These are phyloP conservation scores for Cercospora brassicicola DNA, from an alignment of 2,329 filamentous ascomycete genomes.

Conservation along the genomic window DNA sequence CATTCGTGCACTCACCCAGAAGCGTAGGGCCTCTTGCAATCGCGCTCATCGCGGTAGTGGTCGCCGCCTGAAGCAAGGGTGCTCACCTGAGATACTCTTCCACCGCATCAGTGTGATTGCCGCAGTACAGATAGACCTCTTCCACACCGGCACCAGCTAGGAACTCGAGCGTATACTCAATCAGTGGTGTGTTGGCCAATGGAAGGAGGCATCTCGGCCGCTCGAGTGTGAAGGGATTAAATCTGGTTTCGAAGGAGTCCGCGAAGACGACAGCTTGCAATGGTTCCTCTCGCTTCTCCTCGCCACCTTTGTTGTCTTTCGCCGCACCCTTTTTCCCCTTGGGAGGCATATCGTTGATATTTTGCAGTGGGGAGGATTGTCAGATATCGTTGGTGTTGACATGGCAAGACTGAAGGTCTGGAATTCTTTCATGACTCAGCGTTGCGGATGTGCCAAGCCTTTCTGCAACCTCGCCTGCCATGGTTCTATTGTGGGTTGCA, in stretches of 20 bases:
- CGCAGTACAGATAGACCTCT: conserved; percentile 89
- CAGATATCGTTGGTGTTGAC: not conserved
- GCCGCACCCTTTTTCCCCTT: conserved; percentile 48
- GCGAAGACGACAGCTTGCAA: conserved; percentile 74
- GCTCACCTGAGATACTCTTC: conserved; percentile 75
- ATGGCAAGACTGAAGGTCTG: not conserved
- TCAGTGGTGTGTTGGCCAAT: conserved; percentile 87
- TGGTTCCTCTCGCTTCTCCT: conserved; percentile 62
- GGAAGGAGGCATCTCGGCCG: conserved; percentile 91
- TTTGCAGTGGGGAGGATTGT: conserved; percentile 5
- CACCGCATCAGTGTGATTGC: conserved; percentile 80
- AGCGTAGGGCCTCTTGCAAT: not conserved
- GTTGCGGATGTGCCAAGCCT: not conserved
- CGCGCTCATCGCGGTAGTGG: not conserved
- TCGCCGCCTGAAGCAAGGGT: not conserved
- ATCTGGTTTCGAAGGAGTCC: conserved; percentile 91
- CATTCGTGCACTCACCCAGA: too few species aligned
- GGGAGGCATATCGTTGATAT: conserved; percentile 46
- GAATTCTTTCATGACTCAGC: conserved; percentile 13
- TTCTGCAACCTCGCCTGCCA: not conserved
- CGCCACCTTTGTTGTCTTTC: conserved; percentile 45
- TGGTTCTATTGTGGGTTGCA: not conserved
- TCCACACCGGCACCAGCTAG: conserved; percentile 93
- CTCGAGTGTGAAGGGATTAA: conserved; percentile 84
- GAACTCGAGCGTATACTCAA: conserved; percentile 97